Base-by-base conservation (phyloP, 106 monocot species). In the Dendrobium officinale region DNA sequence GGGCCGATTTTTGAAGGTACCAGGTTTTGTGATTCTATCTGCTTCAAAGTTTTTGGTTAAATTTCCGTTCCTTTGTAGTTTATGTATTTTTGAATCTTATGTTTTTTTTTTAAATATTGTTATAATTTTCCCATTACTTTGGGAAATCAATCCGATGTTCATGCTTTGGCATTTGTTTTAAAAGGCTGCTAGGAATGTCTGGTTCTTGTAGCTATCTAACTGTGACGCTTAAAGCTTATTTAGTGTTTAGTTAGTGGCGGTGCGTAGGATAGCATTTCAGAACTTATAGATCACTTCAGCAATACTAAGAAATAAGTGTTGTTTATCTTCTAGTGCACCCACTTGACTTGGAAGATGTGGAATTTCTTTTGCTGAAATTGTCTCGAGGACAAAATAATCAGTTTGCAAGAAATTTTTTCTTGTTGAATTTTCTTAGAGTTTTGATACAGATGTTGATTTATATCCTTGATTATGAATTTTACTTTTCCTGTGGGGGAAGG, bases 1-100 rank as follows among this genome's bases (percentile, higher is more conserved):
- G 80, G 93, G 93, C 9, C 83, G 89, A 11, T 87, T 93, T 80
- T 85, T 93, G 87, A 93, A 88, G 91, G 93, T 91, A 89, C 76
- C 20, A 9, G 42, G 43, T 74, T 70, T 70, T 70, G 13, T 70
- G 37, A 70, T 70, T 70, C 70, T 29, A 29, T 70, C 61, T 61
- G 20, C 4, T 70, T 41, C 16, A 15, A 13, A 13, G 2, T 74
- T 44, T 43, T 43, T 17, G 18, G 33, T 73, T 9, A 29, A 41
- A 73, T 73, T 73, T 41, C 27, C 13, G 11, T 41, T 37, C 11
- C 41, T 73, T 10, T 37, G 40, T 15, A 41, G 41, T 51, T 51
- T 74, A 2, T 9, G 13, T 27, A 18, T 19, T 27, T 16, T 74
- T 11, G 70, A 70, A 37, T 70, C 37, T 37, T 31, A 70, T 27